Conservation (phyloP, 805 yeast genomes). For the Myxozyma kluyveri region DNA sequence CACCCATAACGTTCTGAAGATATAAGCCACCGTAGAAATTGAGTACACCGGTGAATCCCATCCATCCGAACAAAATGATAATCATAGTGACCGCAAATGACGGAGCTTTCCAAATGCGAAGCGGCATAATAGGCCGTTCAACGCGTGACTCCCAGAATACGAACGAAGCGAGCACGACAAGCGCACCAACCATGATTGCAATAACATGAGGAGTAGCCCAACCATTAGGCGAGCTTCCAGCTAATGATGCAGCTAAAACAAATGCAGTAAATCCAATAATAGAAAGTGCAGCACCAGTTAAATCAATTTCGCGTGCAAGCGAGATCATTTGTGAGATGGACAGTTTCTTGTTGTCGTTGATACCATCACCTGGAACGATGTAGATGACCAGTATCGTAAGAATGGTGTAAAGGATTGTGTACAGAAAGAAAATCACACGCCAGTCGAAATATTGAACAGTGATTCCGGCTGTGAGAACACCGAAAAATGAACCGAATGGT, state of each 20-base stretch:
- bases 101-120: constrained; percentile 43
- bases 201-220: constrained; percentile 51
- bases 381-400: constrained; percentile 35
- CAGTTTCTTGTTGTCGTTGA: constrained; percentile 9
- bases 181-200: constrained; percentile 43
- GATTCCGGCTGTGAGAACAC: constrained; percentile 47
- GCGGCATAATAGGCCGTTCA: constrained; percentile 49
- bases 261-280: constrained; percentile 44
- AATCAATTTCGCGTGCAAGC: constrained; percentile 39
- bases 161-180: constrained; percentile 39
- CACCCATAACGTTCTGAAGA: constrained; percentile 44
- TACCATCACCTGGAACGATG: constrained; percentile 42
- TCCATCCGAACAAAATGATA: constrained; percentile 43
- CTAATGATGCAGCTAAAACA: constrained; percentile 48
- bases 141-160: constrained; percentile 45
- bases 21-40: constrained; percentile 45
- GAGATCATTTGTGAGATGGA: not conserved
- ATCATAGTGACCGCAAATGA: constrained; percentile 45
- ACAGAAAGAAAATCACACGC: constrained; percentile 45
- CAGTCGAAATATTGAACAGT: constrained; percentile 43
- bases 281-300: constrained; percentile 46
- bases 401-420: constrained; percentile 42
- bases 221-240: constrained; percentile 42
- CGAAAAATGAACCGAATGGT: constrained; percentile 48
- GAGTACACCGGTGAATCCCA: constrained; percentile 44